These are phyloP conservation scores for Epichloe festucae DNA, from an alignment of 2,329 filamentous ascomycete species.

Conservation along the genomic window DNA sequence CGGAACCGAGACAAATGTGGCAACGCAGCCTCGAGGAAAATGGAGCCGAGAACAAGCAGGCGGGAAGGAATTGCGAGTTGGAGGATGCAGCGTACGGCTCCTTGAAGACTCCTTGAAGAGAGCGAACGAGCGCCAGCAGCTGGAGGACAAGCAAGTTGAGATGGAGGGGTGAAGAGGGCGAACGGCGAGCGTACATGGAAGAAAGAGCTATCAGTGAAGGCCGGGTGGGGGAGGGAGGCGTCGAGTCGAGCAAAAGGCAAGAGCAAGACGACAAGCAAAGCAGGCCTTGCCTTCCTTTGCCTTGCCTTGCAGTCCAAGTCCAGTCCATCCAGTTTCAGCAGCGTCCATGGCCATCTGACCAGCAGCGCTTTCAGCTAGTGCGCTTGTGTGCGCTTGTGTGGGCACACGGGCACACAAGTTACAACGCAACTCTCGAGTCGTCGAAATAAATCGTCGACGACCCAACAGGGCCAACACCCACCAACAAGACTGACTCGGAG, in stretches of 20 bases:
- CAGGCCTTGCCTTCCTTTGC: too few relatives aligned
- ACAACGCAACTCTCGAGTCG: too few relatives aligned
- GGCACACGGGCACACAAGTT: too few relatives aligned
- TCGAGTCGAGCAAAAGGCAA: background rate
- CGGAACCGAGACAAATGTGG: background rate
- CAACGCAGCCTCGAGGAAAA: background rate
- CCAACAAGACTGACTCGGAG: conserved; percentile 2
- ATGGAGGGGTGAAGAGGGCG: background rate
- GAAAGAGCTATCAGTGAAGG: background rate
- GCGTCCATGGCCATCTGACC: background rate
- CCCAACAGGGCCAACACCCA: too few relatives aligned
- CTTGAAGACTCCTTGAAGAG: background rate
- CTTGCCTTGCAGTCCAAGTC: background rate
- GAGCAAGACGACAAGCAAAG: background rate
- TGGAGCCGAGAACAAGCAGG: background rate
- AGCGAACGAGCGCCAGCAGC: background rate
- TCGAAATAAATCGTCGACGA: too few relatives aligned
- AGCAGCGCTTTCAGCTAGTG: conserved; percentile 1
- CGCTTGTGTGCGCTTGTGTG: background rate
- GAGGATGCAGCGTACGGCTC: background rate
- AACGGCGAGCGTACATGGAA: background rate
- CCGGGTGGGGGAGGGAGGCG: background rate
- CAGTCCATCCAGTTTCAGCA: background rate
- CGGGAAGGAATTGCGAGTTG: background rate
- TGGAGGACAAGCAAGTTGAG: background rate